Base-by-base conservation (phyloP, 2,329 filamentous ascomycete genomes). In the Malbranchea zuffiana region DNA sequence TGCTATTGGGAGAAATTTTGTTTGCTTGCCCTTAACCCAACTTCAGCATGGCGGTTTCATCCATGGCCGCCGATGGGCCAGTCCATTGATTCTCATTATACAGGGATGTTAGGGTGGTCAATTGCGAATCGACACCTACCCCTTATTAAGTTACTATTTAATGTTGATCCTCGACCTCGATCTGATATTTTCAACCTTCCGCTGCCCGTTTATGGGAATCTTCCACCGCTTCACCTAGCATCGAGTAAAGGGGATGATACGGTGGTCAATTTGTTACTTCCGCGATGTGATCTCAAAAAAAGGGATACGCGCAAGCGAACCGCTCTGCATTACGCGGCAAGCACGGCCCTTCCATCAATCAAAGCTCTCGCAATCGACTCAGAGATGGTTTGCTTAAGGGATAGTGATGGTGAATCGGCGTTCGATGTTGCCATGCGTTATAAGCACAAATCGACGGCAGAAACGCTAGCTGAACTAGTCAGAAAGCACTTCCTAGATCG, bases 1-100 rank as follows among this genome's bases (percentile, higher is more conserved):
- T 25, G 23, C 23, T 25, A 25, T 25, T 25, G 23, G 23, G 23
- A 25, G 23, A 25, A 25, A 25, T 25, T 25, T 25, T 25, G 23
- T 25, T 25, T n/a, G 23, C 23, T 25, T n/a, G 23, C 23, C n/a
- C 23, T 25, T n/a, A 25, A 7, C 23, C 23, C 23, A 7, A 25
- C 23, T n/a, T 25, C 23, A n/a, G 7, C 23, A n/a, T 30, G 27
- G 27, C 7, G 13, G 7, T 30, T 30, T 30, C 27, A 30, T 8
- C 27, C 27, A 13, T 30, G 27, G 27, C 7, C 27, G 13, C 27
- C 27, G 7, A 15, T 8, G 7, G 27, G 27, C 27, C 13, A 8
- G 7, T 30, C 27, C 15, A 6, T 8, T 15, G 13, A 15, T 8
- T 30, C 27, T 8, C 7, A 8, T 8, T 30, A 8, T 8, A 8